Conservation (phyloP, 306 rosid genomes). For the Begonia peltatifolia region DNA sequence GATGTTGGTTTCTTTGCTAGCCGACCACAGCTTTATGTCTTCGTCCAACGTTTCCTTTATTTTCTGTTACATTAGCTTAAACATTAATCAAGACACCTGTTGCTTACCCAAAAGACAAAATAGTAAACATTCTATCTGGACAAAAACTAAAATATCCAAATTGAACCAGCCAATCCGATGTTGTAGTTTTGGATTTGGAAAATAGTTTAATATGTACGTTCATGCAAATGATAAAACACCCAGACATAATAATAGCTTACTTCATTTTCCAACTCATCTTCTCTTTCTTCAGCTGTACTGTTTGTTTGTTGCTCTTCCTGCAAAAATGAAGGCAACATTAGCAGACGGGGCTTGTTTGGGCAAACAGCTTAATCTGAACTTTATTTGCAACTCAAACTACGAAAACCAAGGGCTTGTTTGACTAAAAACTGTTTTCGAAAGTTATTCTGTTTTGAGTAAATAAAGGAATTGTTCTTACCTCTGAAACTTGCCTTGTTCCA, state of each 20-base stretch:
- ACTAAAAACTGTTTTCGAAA: no score
- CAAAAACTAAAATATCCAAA: not conserved
- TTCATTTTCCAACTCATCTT: conserved; percentile 8
- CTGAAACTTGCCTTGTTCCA: conserved; percentile 21
- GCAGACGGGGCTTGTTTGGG: no score
- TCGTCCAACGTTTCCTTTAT: conserved; percentile 48
- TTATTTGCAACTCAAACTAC: no score
- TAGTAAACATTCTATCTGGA: conserved; percentile 1
- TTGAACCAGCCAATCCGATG: not conserved
- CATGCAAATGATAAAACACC: not conserved
- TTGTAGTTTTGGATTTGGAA: not conserved
- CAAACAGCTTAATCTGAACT: no score
- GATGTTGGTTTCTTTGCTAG: conserved; percentile 67
- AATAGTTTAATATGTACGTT: not conserved
- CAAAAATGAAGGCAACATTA: not conserved
- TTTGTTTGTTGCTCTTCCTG: conserved; percentile 16
- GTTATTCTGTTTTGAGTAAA: not conserved
- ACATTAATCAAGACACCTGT: conserved; percentile 1
- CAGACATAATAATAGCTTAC: conserved; percentile 11
- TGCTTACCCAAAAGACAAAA: conserved; percentile 3
- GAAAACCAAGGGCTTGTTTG: no score
- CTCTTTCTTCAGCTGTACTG: conserved; percentile 15
- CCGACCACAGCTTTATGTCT: conserved; percentile 71
- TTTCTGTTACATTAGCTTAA: conserved; percentile 16
- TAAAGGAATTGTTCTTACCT: conserved; percentile 30